phyloP scores from a whole-genome alignment of 768 basidiomycete species.

The Collybia sp. region DNA sequence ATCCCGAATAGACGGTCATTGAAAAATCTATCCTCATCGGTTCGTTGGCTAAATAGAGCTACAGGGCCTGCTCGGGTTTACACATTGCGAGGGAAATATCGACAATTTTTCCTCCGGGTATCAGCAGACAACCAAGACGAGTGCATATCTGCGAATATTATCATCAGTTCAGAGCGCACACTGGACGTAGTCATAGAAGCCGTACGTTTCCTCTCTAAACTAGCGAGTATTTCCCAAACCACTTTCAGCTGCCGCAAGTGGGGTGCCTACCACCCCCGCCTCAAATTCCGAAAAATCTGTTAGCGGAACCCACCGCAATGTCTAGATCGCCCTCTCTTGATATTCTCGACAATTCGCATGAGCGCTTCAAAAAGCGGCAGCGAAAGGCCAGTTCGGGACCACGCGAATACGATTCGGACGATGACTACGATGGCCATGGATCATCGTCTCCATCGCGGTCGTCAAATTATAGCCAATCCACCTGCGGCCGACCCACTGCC shows the following conservation, averaged over 20 bases:
- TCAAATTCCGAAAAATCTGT: conserved; percentile 22
- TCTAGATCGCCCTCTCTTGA: conserved; percentile 5
- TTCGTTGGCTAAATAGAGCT: conserved; percentile 2
- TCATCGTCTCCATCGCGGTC: background rate
- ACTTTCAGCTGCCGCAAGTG: conserved; percentile 8
- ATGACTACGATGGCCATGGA: background rate
- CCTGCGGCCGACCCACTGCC: background rate
- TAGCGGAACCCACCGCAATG: conserved; percentile 8
- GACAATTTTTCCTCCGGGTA: conserved; percentile 65
- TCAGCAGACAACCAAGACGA: conserved; percentile 46
- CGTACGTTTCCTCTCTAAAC: conserved; percentile 28
- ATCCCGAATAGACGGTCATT: conserved; percentile 63
- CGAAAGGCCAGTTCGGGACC: too few species aligned
- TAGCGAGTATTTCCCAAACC: background rate
- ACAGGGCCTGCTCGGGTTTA: conserved; percentile 67
- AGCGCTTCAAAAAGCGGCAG: background rate
- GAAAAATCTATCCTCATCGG: conserved; percentile 3
- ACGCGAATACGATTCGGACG: conserved; percentile 2
- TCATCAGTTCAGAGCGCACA: conserved; percentile 48
- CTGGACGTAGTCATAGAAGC: conserved; percentile 55
- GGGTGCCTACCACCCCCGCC: conserved; percentile 25
- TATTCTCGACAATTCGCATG: conserved; percentile 3
- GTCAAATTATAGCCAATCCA: background rate
- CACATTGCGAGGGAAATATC: conserved; percentile 61
- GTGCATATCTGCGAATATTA: conserved; percentile 51